These are phyloP conservation scores for Hypomontagnella submonticulosa DNA, from an alignment of 495 filamentous ascomycete genomes.

Conservation along the genomic window DNA sequence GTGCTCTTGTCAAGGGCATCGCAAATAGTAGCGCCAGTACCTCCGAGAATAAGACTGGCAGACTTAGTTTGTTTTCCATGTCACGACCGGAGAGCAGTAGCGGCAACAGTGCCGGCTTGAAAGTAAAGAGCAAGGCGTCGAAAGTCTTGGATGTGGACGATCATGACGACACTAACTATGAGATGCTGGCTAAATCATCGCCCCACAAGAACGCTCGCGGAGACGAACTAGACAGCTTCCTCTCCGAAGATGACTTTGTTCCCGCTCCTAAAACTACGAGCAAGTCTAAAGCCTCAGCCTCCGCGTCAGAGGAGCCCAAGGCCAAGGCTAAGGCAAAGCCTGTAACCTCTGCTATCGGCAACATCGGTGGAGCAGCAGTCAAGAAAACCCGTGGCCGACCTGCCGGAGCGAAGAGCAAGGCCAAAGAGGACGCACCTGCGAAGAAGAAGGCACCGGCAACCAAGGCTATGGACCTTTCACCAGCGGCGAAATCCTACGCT, in stretches of 20 bases:
- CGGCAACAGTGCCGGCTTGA: conserved; percentile 55
- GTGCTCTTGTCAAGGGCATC: conserved; percentile 91
- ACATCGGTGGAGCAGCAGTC: conserved; percentile 43
- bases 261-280: conserved; percentile 54
- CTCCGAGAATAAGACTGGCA: conserved; percentile 62
- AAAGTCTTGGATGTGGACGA: conserved; percentile 68
- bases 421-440: conserved; percentile 43
- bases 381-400: conserved; percentile 66
- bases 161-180: conserved; percentile 86
- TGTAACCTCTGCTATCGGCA: conserved; percentile 45
- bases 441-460: conserved; percentile 56
- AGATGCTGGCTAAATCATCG: conserved; percentile 73
- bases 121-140: conserved; percentile 63
- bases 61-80: conserved; percentile 75
- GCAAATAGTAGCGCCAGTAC: conserved; percentile 61
- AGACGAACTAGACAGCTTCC: conserved; percentile 69
- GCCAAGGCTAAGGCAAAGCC: conserved; percentile 53
- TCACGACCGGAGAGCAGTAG: conserved; percentile 74
- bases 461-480: conserved; percentile 65
- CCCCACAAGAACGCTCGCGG: conserved; percentile 64
- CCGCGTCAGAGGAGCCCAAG: conserved; percentile 53
- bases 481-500: conserved; percentile 85
- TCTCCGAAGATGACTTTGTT: conserved; percentile 67
- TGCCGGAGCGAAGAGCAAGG: conserved; percentile 59
- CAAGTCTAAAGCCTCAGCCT: conserved; percentile 47